Percentiles rank a stretch among this genome's conserved stretches.
These are phyloP conservation scores for Naganishia randhawae DNA, from an alignment of 768 basidiomycete species.

Conservation along the genomic window DNA sequence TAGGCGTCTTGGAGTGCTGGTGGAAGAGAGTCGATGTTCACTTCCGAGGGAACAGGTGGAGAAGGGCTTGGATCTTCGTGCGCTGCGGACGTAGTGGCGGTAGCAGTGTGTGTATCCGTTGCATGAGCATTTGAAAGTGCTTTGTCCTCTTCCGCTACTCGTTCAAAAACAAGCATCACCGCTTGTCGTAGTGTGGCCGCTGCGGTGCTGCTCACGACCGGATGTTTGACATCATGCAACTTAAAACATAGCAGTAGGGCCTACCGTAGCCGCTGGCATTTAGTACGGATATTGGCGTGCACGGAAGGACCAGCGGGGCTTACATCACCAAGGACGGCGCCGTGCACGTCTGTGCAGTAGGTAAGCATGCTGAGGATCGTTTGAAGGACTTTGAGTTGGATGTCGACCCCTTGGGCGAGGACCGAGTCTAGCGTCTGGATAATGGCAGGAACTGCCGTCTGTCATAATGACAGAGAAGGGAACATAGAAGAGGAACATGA, in stretches of 20 bases:
- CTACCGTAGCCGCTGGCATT: conserved; percentile 51
- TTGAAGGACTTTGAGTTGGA: conserved; percentile 88
- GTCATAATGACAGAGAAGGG: conserved; percentile 36
- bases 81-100: neutral
- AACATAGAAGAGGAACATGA: neutral
- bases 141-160: conserved; percentile 53
- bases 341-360: conserved; percentile 77
- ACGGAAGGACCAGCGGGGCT: conserved; percentile 44
- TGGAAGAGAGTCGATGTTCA: conserved; percentile 50
- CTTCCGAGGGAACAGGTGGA: neutral
- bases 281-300: neutral
- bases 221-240: conserved; percentile 88
- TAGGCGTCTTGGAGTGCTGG: conserved; percentile 80
- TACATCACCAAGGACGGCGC: conserved; percentile 74
- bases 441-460: conserved; percentile 71
- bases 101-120: neutral
- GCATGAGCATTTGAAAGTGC: no score
- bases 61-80: neutral
- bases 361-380: conserved; percentile 86
- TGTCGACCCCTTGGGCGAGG: conserved; percentile 91
- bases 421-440: conserved; percentile 80
- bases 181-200: conserved; percentile 92
- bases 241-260: conserved; percentile 91
- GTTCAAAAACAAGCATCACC: conserved; percentile 97
- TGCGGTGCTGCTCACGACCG: conserved; percentile 94